Evolutionary conservation across 163 green algal genomes (phyloP), one percentile per base, ranked within the genome.

Genomic region (Scenedesmus sp.): DNA sequence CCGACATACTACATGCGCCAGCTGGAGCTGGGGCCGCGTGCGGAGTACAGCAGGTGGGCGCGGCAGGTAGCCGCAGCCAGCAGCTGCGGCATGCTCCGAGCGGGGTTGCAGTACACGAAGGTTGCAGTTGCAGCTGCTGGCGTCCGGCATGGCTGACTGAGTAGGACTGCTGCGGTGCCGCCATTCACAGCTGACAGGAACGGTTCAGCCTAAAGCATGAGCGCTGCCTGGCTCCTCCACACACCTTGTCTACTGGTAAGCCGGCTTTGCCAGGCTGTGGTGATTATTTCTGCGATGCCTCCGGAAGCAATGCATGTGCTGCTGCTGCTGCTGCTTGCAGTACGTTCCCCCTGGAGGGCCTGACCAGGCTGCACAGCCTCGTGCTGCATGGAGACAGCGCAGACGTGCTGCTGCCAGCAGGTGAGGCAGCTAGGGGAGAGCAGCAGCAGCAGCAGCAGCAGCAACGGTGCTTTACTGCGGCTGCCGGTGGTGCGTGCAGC

Each of bases 321-420:
- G 59, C 22, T 72, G 59, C 24, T 72, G 22, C 24, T 33, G 59
- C 59, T 72, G 24, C 22, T 12, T 76, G 81, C 81, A 46, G n/a
- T 22, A 73, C 49, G 22, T 87, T 87, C n/a, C 49, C 81, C 2
- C 81, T 87, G 24, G 81, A 87, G 35, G 81, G 81, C 49, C 81
- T 87, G 26, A 87, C 81, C 26, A 24, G 81, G 43, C 81, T 87
- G 22, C 49, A 72, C n/a, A 87, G n/a, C 43, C 81, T 87, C 15
- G 30, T 37, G 44, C 46, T 87, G 43, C 46, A 87, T 44, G 81
- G 81, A 44, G 81, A 87, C 81, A 73, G n/a, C 26, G 81, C 81
- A 7, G 81, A 87, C 46, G 30, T 70, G 12, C 81, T 87, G 30
- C 81, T 86, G n/a, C 81, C 81, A 42, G 76, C 76, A 68, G 56